Evolutionary conservation across 2,329 filamentous ascomycete species (phyloP), one percentile per base, ranked within the genome.

Genomic region (Fusarium paranaense): DNA sequence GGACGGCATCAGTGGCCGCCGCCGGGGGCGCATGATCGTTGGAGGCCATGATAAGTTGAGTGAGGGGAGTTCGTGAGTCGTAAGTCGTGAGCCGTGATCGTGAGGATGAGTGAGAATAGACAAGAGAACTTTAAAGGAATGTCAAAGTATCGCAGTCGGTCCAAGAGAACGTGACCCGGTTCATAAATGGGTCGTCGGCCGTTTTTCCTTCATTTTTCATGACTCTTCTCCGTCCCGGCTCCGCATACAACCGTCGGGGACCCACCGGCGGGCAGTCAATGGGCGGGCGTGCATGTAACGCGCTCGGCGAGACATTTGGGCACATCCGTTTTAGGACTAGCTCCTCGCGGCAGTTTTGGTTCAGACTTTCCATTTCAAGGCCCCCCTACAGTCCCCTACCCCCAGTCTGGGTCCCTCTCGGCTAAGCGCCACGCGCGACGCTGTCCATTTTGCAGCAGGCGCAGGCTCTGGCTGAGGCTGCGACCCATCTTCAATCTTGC

Each of bases 1-100:
- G 88, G 56, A 98, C 96, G 33, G 96, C 96, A 81, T 93, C 91
- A 57, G 92, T 94, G 66, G 91, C 92, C 71, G 87, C 87, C 13
- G 87, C 81, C 7, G 92, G 92, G n/a, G 89, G 88, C 30, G 81
- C 81, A 77, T 86, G 50, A 25, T 71, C 66, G 45, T 77, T 77
- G 40, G 78, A 73, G 69, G 80, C 75, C 83, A 84, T 85, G 62
- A 54, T 40, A 25, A 22, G 40, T 62, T 35, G 45, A 47, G 20
- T 63, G 52, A 59, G 33, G 22, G 60, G 59, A 56, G 35, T 52
- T 45, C 35, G 58, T 61, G 32, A 33, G 18, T 37, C 52, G 42
- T 52, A 27, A 45, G 62, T 66, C 56, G 63, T 60, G 62, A 56
- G 58, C 27, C 66, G 52, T 47, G 50, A 60, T n/a, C 66, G 60